These are phyloP conservation scores for Eucalyptus urophylla DNA, from an alignment of 345 rosid genomes.

Conservation along the genomic window DNA sequence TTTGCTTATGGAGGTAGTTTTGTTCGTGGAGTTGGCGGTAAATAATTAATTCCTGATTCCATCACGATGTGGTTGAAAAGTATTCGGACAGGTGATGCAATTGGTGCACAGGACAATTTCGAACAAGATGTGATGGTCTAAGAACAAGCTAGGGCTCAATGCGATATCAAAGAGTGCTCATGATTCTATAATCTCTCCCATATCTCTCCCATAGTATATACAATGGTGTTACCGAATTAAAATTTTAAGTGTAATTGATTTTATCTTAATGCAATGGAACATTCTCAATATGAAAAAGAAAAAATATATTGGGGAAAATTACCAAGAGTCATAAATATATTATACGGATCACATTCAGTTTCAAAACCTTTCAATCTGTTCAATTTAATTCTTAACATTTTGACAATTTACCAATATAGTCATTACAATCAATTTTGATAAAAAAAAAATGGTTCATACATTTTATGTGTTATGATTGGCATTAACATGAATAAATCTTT, in stretches of 20 bases:
- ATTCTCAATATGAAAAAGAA: background rate
- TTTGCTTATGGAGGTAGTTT: background rate
- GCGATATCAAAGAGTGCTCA: too few relatives aligned
- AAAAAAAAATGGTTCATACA: accelerated
- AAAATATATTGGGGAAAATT: background rate
- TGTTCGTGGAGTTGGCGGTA: background rate
- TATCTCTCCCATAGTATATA: too few relatives aligned
- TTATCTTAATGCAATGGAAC: background rate
- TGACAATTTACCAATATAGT: background rate
- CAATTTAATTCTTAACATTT: background rate
- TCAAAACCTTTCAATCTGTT: background rate
- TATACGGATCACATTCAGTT: accelerated
- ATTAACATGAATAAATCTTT: too few relatives aligned
- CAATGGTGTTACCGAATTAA: background rate
- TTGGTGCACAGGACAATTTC: too few relatives aligned
- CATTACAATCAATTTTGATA: accelerated
- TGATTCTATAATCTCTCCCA: too few relatives aligned
- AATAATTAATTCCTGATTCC: too few relatives aligned
- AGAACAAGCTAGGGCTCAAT: too few relatives aligned
- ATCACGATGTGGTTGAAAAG: too few relatives aligned
- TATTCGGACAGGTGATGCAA: too few relatives aligned
- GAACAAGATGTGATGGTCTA: too few relatives aligned
- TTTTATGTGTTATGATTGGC: accelerated
- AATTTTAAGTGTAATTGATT: background rate
- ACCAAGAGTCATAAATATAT: background rate